Evolutionary conservation across 2,329 filamentous ascomycete species (phyloP).

Genomic region (Pyricularia grisea): DNA sequence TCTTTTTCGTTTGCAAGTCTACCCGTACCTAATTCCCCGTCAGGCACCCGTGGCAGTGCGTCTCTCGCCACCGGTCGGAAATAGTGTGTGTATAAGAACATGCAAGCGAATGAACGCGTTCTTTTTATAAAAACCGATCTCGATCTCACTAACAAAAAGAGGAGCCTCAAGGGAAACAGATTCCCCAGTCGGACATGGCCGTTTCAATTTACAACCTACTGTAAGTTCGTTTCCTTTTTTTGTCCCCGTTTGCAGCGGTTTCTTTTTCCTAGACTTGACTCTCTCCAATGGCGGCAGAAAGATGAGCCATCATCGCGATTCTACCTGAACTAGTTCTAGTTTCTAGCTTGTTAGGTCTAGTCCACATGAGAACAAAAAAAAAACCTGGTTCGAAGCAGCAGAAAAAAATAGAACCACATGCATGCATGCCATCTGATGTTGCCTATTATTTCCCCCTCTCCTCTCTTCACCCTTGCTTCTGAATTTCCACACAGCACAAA

Average conservation of each 20-base stretch:
- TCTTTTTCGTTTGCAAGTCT: background rate
- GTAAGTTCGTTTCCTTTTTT: background rate
- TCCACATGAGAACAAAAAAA: background rate
- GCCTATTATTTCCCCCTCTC: background rate
- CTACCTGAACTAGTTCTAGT: background rate
- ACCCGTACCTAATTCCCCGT: background rate
- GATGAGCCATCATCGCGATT: background rate
- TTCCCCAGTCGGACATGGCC: background rate
- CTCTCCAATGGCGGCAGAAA: background rate
- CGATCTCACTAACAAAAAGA: background rate
- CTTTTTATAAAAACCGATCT: background rate
- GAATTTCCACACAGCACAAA: background rate
- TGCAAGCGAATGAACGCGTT: background rate
- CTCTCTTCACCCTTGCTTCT: background rate
- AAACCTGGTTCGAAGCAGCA: background rate
- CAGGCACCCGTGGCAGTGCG: background rate
- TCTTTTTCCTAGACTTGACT: background rate
- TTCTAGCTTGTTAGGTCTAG: too few species aligned
- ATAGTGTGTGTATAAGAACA: background rate
- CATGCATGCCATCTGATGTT: background rate
- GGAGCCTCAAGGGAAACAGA: background rate
- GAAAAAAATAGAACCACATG: background rate
- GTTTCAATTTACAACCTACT: background rate
- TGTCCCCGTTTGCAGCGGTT: background rate
- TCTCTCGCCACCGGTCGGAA: background rate